Percentiles rank a stretch among this genome's conserved stretches.
Conservation (phyloP, 2,329 filamentous ascomycete species). For the Ambrosiella xylebori region DNA sequence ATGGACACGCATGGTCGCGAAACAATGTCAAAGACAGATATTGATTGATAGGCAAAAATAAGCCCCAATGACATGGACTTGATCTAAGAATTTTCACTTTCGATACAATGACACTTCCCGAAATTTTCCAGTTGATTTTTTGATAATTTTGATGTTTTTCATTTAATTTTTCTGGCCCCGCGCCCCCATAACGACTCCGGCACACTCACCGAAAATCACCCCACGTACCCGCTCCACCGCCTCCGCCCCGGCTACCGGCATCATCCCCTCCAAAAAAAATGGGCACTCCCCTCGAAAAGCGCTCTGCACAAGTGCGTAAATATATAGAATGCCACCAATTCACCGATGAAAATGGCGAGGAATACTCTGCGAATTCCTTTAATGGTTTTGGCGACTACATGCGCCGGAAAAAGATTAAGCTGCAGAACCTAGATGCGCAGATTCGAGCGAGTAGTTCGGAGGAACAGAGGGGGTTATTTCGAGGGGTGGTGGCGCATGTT, state of each 20-base stretch:
- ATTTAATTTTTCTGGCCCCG: too few species aligned
- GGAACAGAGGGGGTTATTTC: constrained; percentile 66
- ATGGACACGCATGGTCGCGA: too few species aligned
- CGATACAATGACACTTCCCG: too few species aligned
- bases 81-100: too few species aligned
- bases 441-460: constrained; percentile 50
- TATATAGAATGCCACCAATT: constrained; percentile 53
- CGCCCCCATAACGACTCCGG: background rate
- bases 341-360: constrained; percentile 67
- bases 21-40: too few species aligned
- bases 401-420: constrained; percentile 85
- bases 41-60: too few species aligned
- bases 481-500: constrained; percentile 75
- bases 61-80: too few species aligned
- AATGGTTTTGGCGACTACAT: constrained; percentile 87
- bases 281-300: constrained; percentile 44
- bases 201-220: background rate
- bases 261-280: constrained; percentile 21
- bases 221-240: background rate
- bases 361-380: constrained; percentile 76
- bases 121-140: too few species aligned
- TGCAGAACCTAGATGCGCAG: constrained; percentile 83
- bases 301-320: constrained; percentile 44
- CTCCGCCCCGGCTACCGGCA: background rate
- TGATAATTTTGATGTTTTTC: too few species aligned